Percentiles rank a stretch among this genome's conserved stretches.
phyloP scores from a whole-genome alignment of 2,329 filamentous ascomycete species.

The Fonsecaea multimorphosa region DNA sequence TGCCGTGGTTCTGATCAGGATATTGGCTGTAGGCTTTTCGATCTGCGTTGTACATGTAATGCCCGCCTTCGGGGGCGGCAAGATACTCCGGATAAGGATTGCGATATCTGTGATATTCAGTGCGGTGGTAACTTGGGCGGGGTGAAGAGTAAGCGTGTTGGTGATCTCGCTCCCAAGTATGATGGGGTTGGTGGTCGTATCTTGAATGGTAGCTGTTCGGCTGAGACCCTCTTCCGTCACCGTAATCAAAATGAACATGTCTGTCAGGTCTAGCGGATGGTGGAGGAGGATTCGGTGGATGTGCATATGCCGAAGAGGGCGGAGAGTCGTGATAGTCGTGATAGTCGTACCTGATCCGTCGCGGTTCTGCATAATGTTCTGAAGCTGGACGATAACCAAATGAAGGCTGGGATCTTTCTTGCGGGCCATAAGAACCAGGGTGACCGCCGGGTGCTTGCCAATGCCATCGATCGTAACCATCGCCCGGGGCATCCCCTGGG shows the following conservation, averaged over 20 bases:
- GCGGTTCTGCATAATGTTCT: slow-evolving; percentile 1
- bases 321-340: slow-evolving; percentile 16
- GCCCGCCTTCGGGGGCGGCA: neutral
- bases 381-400: slow-evolving; percentile 11
- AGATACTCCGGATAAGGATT: slow-evolving; percentile 27
- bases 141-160: slow-evolving; percentile 3
- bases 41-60: slow-evolving; percentile 24
- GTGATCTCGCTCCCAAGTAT: slow-evolving; percentile 18
- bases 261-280: slow-evolving; percentile 14
- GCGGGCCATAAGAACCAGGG: slow-evolving; percentile 22
- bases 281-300: neutral
- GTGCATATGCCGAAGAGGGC: slow-evolving; percentile 9
- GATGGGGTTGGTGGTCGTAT: slow-evolving; percentile 15
- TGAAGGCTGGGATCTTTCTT: slow-evolving; percentile 15
- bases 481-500: slow-evolving; percentile 21
- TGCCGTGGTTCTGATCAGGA: slow-evolving; percentile 16
- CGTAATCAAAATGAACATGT: slow-evolving; percentile 35
- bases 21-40: slow-evolving; percentile 19
- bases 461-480: slow-evolving; percentile 20
- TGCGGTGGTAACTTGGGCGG: slow-evolving; percentile 3
- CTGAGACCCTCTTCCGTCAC: slow-evolving; percentile 13
- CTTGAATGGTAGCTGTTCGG: neutral
- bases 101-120: slow-evolving; percentile 6
- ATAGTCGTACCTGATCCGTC: slow-evolving; percentile 5
- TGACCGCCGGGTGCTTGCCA: slow-evolving; percentile 4